Base-by-base conservation (phyloP, 2,329 filamentous ascomycete genomes). In the Fusarium pseudonygamai region DNA sequence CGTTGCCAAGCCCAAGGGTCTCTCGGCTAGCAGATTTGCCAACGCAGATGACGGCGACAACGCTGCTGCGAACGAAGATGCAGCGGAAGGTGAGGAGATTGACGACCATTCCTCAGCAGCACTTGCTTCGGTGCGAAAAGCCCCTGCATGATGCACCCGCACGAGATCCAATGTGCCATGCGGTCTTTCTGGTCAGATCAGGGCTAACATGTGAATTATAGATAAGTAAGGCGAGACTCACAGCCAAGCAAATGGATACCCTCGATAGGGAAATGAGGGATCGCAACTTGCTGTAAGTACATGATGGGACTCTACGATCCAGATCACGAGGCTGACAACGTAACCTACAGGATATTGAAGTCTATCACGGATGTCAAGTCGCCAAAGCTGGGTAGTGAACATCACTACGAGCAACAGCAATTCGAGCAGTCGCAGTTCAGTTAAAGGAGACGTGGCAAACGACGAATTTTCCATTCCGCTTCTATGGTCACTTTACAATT, bases 71-170 rank as follows among this genome's bases (percentile, higher is more conserved):
- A 75, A 82, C 74, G 80, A 82, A 63, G 79, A 79, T 55, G 78
- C 81, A 78, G 84, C 83, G 80, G 87, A 87, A 88, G 89, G 87
- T 88, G 89, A 91, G 89, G 83, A 83, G 80, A 83, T 84, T 78
- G 86, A 88, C 78, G 90, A 92, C 80, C 84, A 89, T 84, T 89
- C 89, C 82, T 91, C 90, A 80, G 85, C 86, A 80, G 90, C 90
- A 82, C 85, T 92, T 83, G 89, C 90, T 84, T 89, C 88, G 89
- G 90, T 92, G 88, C 87, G 90, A 85, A 79, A 82, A 81, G 83
- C 85, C 85, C 83, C 82, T 84, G 82, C 80, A 83, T 84, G 81
- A 80, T 81, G 79, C 78, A 80, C 80, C 78, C 62, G 69, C 73
- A 76, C 72, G 73, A 67, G 72, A 28, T 71, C 64, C 64, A 58